Conservation (phyloP, 1,284 basidiomycete genomes). For the Pseudozyma hubeiensis region DNA sequence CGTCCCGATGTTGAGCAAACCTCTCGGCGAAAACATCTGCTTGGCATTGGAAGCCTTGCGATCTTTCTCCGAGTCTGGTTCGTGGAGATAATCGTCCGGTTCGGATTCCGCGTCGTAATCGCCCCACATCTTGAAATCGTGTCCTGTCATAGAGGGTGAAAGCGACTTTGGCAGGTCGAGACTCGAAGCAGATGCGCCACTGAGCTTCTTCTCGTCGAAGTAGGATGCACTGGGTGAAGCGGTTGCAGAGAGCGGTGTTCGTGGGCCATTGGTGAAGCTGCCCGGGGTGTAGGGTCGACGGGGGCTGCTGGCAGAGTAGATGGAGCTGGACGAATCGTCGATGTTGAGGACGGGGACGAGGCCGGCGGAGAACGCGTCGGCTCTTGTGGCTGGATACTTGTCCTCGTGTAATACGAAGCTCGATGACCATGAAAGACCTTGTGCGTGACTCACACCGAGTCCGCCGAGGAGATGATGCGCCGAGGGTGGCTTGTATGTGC, state of each 20-base stretch:
- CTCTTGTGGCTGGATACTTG: conserved; percentile 24
- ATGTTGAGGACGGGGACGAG: conserved; percentile 39
- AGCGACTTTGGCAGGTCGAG: conserved; percentile 3
- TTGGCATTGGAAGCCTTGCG: neutral
- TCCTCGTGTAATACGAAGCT: conserved; percentile 27
- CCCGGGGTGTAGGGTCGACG: conserved; percentile 41
- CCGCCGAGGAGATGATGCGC: conserved; percentile 26
- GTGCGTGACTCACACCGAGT: conserved; percentile 17
- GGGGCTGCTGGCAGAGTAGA: conserved; percentile 12
- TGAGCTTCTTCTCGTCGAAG: conserved; percentile 40
- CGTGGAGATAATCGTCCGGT: conserved; percentile 38
- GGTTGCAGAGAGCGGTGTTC: conserved; percentile 28
- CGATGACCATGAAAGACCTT: conserved; percentile 20
- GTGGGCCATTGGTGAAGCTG: conserved; percentile 28
- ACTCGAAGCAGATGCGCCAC: neutral
- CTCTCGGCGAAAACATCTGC: conserved; percentile 24
- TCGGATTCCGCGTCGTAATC: conserved; percentile 35
- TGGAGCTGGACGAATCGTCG: conserved; percentile 25
- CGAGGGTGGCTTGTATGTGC: conserved; percentile 16
- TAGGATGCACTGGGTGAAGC: conserved; percentile 15
- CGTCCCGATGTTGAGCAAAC: conserved; percentile 47
- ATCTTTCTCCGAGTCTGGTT: conserved; percentile 45
- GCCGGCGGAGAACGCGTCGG: conserved; percentile 26
- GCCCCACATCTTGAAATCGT: conserved; percentile 39
- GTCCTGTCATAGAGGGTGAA: conserved; percentile 9